phyloP scores from a whole-genome alignment of 179 eudicot genomes.

The Camellia oleifera region DNA sequence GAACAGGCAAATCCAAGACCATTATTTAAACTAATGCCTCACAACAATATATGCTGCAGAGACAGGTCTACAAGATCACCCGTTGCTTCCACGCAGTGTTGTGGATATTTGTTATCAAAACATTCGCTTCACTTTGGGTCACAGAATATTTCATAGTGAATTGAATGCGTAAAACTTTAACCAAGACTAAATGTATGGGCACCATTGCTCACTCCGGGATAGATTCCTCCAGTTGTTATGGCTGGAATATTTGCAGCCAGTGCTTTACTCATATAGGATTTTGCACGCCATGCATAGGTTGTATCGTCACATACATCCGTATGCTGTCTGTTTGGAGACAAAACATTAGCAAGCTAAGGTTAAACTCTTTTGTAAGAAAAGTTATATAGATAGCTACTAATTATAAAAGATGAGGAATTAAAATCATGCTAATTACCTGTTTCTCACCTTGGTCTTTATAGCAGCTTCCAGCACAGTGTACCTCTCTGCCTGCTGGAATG shows the following conservation, averaged over 20 bases:
- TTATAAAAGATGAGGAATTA: not conserved
- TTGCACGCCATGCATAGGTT: conserved; percentile 73
- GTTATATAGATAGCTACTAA: not conserved
- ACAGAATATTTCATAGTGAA: too few species aligned
- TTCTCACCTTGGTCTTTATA: conserved; percentile 93
- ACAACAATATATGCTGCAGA: too few species aligned
- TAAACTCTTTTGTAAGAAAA: not conserved
- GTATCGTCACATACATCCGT: conserved; percentile 96
- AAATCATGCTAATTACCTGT: conserved; percentile 48
- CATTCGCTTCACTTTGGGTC: too few species aligned
- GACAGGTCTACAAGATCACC: too few species aligned
- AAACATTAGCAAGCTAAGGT: conserved; percentile 5
- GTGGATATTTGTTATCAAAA: too few species aligned
- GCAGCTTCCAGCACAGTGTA: conserved; percentile 98
- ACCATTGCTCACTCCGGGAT: conserved; percentile 99
- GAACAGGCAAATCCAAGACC: too few species aligned
- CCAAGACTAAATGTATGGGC: conserved; percentile 14
- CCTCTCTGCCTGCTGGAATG: conserved; percentile 77
- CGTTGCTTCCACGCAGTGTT: too few species aligned
- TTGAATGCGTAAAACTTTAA: too few species aligned
- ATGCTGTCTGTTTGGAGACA: conserved; percentile 70
- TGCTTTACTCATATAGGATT: conserved; percentile 73
- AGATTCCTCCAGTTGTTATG: conserved; percentile 95
- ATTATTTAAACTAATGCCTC: too few species aligned
- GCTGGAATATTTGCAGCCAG: conserved; percentile 79